These are phyloP conservation scores for Luvunga scandens DNA, from an alignment of 345 rosid genomes.

Conservation along the genomic window DNA sequence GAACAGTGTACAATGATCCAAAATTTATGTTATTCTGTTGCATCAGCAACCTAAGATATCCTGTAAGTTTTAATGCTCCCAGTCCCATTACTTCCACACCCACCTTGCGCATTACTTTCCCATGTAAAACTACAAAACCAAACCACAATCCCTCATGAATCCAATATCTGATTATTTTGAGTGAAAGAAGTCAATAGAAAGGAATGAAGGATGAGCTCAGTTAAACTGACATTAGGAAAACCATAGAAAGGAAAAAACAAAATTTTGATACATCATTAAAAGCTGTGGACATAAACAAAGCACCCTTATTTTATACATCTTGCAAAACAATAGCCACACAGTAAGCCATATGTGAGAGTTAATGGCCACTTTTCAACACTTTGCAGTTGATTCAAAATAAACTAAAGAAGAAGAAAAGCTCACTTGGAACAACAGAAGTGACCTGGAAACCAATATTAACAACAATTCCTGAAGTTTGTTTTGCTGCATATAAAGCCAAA, in stretches of 20 bases:
- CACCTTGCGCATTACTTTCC: constrained; percentile 83
- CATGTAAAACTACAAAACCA: constrained; percentile 66
- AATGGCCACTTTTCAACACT: neutral
- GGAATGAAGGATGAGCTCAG: neutral
- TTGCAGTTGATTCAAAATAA: neutral
- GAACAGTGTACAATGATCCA: constrained; percentile 76
- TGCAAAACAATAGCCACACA: neutral
- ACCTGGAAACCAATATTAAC: constrained; percentile 91
- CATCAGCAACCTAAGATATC: constrained; percentile 78
- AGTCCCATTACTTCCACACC: constrained; percentile 84
- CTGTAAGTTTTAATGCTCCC: constrained; percentile 87
- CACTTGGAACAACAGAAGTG: constrained; percentile 87
- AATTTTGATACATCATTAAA: neutral
- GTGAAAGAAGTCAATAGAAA: neutral
- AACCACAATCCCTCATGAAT: constrained; percentile 18
- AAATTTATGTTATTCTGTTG: constrained; percentile 64
- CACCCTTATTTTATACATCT: neutral
- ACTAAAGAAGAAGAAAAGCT: constrained; percentile 20
- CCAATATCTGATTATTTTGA: constrained; percentile 12
- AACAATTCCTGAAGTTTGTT: constrained; percentile 78
- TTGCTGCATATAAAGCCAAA: constrained; percentile 74
- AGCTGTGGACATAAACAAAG: neutral
- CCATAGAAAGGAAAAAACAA: neutral
- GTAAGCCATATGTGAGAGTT: neutral
- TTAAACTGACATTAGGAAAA: neutral